Evolutionary conservation across 2,329 filamentous ascomycete genomes (phyloP).

Genomic region (Diaporthe capsici): DNA sequence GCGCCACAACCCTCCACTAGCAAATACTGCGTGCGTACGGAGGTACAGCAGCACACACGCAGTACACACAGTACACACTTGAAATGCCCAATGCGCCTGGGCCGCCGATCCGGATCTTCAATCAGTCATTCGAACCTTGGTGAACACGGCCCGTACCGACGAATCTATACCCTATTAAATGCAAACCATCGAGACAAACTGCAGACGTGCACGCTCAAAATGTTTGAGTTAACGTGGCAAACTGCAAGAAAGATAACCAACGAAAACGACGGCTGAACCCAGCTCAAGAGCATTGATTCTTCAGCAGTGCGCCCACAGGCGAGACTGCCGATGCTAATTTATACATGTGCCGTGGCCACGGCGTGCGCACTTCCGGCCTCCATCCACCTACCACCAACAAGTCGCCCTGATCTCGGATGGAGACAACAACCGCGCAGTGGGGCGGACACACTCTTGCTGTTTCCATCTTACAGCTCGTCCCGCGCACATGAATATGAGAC

Average conservation of each 20-base stretch:
- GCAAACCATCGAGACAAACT: neutral
- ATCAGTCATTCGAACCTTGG: constrained; percentile 6
- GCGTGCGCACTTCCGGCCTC: constrained; percentile 23
- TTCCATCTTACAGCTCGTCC: neutral
- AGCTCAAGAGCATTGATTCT: constrained; percentile 9
- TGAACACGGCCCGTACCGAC: constrained; percentile 24
- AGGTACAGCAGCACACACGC: too few relatives aligned
- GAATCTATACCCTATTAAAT: neutral
- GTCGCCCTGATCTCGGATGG: neutral
- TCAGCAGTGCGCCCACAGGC: constrained; percentile 6
- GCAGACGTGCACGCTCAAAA: too few relatives aligned
- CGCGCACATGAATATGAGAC: constrained; percentile 7
- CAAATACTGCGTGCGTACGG: neutral
- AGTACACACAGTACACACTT: neutral
- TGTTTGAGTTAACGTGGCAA: neutral
- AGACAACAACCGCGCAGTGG: neutral
- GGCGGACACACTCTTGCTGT: neutral
- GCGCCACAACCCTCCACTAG: neutral
- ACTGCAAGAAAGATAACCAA: neutral
- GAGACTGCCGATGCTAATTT: constrained; percentile 1
- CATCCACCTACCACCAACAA: neutral
- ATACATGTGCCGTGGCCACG: constrained; percentile 19
- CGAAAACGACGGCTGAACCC: neutral
- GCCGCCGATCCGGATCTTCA: constrained; percentile 22
- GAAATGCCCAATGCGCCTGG: neutral